Evolutionary conservation across 371 early-diverging fungal species (phyloP), one percentile per base, ranked within the genome.

Genomic region (Rhizopus microsporus): DNA sequence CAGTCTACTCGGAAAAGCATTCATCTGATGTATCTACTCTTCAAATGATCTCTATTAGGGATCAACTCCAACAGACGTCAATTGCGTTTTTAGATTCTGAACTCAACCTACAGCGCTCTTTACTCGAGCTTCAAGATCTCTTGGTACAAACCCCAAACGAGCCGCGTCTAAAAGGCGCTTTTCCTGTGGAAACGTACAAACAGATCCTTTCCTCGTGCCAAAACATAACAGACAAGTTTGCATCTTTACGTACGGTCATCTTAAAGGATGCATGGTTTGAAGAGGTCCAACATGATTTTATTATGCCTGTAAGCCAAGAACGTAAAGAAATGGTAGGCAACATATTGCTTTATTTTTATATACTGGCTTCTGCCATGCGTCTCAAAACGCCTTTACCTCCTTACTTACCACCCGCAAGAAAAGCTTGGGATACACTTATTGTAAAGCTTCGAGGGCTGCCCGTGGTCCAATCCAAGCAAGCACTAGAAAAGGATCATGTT

Each of bases 301-400:
- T 85, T 40, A 54, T 77, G 6, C 85, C 89, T 1, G 76, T 84
- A n/a, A 76, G 79, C 43, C 68, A 65, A 8, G 78, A 82, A 57
- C 78, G 88, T 7, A 76, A 75, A 9, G 87, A 89, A 47, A 82
- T 93, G 75, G 89, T 87, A 23, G 86, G 91, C 5, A 81, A 82
- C 59, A 82, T 93, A 1, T 58, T 91, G 3, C 69, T 93, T 6
- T 87, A 88, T 54, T 88, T 92, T 72, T 93, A 93, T 55, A 75
- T 91, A 4, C 64, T 92, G 53, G 90, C 93, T 0, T 89, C 91
- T 7, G 91, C 93, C 4, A 57, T 92, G 15, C 73, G 85, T 0
- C 78, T 94, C 40, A 93, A 93, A 59, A 85, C 89, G 7, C 93
- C 94, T 2, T 70, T 94, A 64, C 94, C 94, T 4, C 88, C 92